Evolutionary conservation across 345 rosid genomes (phyloP), one percentile per base, ranked within the genome.

Genomic region (Gossypium ekmanianum): DNA sequence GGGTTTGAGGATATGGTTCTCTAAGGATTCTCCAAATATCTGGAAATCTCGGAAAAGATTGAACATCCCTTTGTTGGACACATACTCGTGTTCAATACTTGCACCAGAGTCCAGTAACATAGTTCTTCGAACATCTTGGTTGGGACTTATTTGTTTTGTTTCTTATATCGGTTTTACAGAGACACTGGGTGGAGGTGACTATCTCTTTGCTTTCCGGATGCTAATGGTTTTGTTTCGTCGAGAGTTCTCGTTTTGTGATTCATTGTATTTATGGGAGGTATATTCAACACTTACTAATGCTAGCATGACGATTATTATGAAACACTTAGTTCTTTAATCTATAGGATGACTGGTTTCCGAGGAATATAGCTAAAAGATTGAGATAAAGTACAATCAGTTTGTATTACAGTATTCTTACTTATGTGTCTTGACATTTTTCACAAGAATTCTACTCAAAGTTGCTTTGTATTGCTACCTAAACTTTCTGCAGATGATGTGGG

Each of bases 181-280:
- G 80, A 87, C 93, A 3, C 84, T 95, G 11, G 99, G 99, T 66
- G 98, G 98, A 79, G 99, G 99, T 20, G 93, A 91, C 85, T 95
- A 95, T 87, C 86, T 95, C 64, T 95, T 95, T 87, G 98, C 99
- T 47, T 85, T 95, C 81, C 85, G 99, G 67, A 95, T 95, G 99
- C 91, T 95, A 51, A 93, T 95, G 99, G 99, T 95, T 71, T 84
- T 93, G 67, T 95, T 95, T 79, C 91, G 99, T 39, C 88, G 99
- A 75, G 98, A 95, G 74, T 93, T 95, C 82, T 95, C 99, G 1
- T 93, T 95, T 79, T 87, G 98, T 11, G 99, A 95, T 81, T 91
- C 98, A 2, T 87, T 95, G 74, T 95, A 95, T 83, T 93, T 95
- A 17, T 95, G 99, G 99, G 99, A 95, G 99, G 99, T 93, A 89